Evolutionary conservation across 139 green algal genomes (phyloP).

Genomic region (Trebouxia sp.): DNA sequence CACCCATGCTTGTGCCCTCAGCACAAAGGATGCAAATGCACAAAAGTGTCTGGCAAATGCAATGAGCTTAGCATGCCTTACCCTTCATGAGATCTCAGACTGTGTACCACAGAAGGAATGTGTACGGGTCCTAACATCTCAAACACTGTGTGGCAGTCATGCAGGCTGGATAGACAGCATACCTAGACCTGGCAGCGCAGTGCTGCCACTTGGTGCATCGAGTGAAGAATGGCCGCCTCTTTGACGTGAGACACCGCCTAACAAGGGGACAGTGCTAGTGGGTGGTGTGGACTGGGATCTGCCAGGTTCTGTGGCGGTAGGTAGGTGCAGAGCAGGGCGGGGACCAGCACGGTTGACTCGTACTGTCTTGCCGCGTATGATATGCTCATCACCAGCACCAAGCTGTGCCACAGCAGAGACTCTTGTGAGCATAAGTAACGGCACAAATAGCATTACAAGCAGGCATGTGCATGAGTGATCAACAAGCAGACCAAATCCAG

Average conservation of each 20-base stretch:
- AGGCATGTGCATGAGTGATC: background rate
- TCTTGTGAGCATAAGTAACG: background rate
- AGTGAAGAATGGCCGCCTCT: background rate
- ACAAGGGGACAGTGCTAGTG: background rate
- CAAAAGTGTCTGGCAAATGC: too few species aligned
- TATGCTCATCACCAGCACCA: conserved; percentile 25
- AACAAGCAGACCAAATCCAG: too few species aligned
- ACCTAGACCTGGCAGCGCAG: background rate
- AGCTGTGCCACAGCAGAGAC: too few species aligned
- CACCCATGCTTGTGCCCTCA: too few species aligned
- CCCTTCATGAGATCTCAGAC: too few species aligned
- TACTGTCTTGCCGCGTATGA: conserved; percentile 27
- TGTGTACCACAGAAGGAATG: too few species aligned
- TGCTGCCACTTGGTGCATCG: background rate
- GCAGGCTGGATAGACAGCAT: background rate
- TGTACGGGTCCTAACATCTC: background rate
- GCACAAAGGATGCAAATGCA: too few species aligned
- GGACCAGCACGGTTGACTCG: conserved; percentile 22
- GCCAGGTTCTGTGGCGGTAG: background rate
- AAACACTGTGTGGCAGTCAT: background rate
- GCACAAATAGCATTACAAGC: background rate
- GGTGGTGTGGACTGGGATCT: background rate
- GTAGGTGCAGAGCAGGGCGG: conserved; percentile 6
- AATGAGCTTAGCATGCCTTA: too few species aligned
- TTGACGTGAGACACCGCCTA: background rate